Evolutionary conservation across 305 asterid genomes (phyloP), one percentile per base, ranked within the genome.

Genomic region (Lippia alba): DNA sequence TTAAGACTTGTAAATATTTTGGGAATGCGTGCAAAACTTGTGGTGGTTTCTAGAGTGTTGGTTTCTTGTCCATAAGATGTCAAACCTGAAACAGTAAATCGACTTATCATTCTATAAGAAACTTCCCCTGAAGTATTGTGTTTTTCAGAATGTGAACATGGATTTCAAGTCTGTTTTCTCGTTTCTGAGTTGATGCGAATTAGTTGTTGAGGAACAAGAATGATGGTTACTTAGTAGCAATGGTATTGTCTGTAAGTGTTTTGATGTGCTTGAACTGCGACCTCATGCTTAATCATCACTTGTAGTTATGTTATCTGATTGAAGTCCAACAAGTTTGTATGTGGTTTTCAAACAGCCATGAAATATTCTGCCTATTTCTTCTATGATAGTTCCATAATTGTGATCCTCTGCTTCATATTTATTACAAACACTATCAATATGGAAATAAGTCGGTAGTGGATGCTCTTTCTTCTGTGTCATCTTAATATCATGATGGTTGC

Each of bases 51-150:
- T 24, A 24, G 30, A 24, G 30, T 24, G 30, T 24, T 24, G 30
- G 30, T 24, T 24, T 41, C 55, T 40, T 16, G 51, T 66, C 8
- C 30, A 49, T 32, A 50, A 5, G 39, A 41, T 49, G 39, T 45
- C 54, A 57, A 58, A 34, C 24, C 78, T 24, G 56, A 34, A 45
- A 12, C 45, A 56, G 53, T 10, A 60, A 57, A 59, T 50, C 45
- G 12, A 59, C 36, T 18, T 16, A 34, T 51, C 8, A 40, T 20
- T 56, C 57, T 40, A 4, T 12, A 9, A 12, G 49, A 33, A 56
- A 14, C 55, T 55, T 56, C 9, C 15, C 36, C 63, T 12, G 11
- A 19, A 11, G 64, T 24, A 56, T 67, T 67, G 63, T 4, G 16
- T 19, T 55, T 41, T 55, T 36, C 55, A n/a, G 8, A 24, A n/a